These are phyloP conservation scores for Guyanaporus albipodus DNA, from an alignment of 768 basidiomycete species.

Conservation along the genomic window DNA sequence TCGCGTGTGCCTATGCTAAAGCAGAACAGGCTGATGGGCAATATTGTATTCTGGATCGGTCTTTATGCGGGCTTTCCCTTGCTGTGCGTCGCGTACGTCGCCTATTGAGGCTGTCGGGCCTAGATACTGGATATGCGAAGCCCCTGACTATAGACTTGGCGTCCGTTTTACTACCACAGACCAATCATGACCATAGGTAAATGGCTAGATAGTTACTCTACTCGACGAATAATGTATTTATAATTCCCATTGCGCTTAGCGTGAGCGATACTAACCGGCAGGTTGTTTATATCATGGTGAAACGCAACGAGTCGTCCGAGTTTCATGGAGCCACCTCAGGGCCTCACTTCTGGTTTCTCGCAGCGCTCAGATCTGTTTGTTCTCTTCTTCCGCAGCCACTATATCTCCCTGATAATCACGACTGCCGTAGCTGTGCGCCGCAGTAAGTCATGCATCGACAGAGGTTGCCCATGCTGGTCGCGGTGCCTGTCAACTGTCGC, in stretches of 20 bases:
- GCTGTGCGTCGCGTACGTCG: constrained; percentile 74
- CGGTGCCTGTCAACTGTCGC: too few species aligned
- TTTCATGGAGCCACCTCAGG: not conserved
- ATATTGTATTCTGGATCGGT: constrained; percentile 91
- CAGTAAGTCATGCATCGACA: too few species aligned
- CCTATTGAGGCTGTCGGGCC: constrained; percentile 40
- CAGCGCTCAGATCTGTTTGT: too few species aligned
- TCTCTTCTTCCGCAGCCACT: not conserved
- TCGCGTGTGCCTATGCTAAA: constrained; percentile 75
- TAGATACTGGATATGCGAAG: constrained; percentile 4
- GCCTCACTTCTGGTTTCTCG: not conserved
- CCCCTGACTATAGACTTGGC: constrained; percentile 1
- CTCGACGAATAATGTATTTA: not conserved
- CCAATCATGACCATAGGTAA: not conserved
- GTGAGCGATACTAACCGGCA: not conserved
- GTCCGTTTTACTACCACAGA: not conserved
- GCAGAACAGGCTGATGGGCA: constrained; percentile 76
- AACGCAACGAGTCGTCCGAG: not conserved
- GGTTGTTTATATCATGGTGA: too few species aligned
- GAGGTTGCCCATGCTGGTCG: not conserved
- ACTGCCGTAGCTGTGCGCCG: not conserved
- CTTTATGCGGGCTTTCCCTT: constrained; percentile 91
- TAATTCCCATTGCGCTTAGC: not conserved
- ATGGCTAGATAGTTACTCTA: constrained; percentile 5
- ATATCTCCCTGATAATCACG: not conserved